These are phyloP conservation scores for Geotrichum carabidarum DNA, from an alignment of 1,139 yeast species.

Conservation along the genomic window DNA sequence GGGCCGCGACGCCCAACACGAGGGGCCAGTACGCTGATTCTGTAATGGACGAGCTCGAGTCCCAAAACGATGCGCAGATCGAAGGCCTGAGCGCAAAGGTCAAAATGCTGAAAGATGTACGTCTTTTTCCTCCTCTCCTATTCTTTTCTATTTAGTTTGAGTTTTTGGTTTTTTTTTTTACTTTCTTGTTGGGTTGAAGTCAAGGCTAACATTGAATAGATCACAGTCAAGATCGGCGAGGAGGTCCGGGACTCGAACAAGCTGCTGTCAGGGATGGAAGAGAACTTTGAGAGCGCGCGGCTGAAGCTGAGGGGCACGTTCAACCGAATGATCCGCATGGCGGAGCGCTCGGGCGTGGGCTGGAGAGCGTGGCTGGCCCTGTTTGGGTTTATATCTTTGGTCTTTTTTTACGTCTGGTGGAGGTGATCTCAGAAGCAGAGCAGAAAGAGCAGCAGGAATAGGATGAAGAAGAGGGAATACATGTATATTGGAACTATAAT, in stretches of 20 bases:
- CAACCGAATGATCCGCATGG: conserved; percentile 72
- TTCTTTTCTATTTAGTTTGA: neutral
- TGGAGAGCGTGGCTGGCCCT: conserved; percentile 75
- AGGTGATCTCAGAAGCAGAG: no score
- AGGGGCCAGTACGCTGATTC: conserved; percentile 39
- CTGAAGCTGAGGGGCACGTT: conserved; percentile 57
- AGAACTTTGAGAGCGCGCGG: conserved; percentile 46
- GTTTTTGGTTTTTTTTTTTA: neutral
- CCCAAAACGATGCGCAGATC: conserved; percentile 77
- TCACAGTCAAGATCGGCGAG: conserved; percentile 73
- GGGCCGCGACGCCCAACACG: conserved; percentile 44
- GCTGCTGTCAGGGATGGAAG: conserved; percentile 53
- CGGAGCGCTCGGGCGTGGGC: conserved; percentile 72
- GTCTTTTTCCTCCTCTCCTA: conserved; percentile 11
- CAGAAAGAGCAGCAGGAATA: no score
- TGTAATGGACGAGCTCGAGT: conserved; percentile 58
- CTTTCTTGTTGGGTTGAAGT: neutral
- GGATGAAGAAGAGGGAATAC: no score
- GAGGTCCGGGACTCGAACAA: conserved; percentile 73
- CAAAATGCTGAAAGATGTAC: conserved; percentile 55
- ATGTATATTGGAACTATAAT: neutral
- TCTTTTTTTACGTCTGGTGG: conserved; percentile 81
- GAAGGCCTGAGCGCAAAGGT: conserved; percentile 67
- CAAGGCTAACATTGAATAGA: conserved; percentile 23
- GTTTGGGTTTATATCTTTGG: conserved; percentile 54